Percentiles rank a stretch among this genome's conserved stretches.
These are phyloP conservation scores for Fusarium austroafricanum DNA, from an alignment of 2,329 filamentous ascomycete genomes.

Conservation along the genomic window DNA sequence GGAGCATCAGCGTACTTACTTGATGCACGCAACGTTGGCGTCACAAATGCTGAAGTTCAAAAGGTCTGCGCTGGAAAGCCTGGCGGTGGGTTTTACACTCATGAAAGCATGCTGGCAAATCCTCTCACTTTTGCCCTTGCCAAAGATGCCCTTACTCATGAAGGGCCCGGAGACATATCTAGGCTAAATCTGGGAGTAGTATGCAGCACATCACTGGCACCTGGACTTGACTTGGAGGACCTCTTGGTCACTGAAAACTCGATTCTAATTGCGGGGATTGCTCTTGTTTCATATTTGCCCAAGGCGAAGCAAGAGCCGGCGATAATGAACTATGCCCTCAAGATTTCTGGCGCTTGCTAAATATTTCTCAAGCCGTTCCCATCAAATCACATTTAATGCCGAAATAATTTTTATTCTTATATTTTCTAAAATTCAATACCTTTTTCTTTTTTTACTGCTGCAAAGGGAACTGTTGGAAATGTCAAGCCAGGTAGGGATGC, in stretches of 20 bases:
- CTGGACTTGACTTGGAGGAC: constrained; percentile 5
- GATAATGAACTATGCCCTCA: background rate
- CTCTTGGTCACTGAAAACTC: background rate
- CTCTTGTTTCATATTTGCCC: background rate
- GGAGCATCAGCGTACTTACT: constrained; percentile 8
- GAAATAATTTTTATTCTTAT: too few relatives aligned
- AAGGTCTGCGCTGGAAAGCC: background rate
- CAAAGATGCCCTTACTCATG: constrained; percentile 1
- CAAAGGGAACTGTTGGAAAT: too few relatives aligned
- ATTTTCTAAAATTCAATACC: too few relatives aligned
- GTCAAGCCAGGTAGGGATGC: too few relatives aligned
- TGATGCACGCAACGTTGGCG: background rate
- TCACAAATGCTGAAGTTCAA: constrained; percentile 7
- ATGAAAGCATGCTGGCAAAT: constrained; percentile 12
- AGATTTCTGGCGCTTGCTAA: background rate
- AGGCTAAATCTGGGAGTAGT: background rate
- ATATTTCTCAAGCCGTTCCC: background rate
- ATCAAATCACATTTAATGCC: too few relatives aligned
- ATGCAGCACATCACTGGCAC: background rate
- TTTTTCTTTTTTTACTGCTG: too few relatives aligned
- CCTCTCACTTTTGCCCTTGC: constrained; percentile 7
- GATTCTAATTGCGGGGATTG: background rate
- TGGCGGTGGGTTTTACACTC: constrained; percentile 11
- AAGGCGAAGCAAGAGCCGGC: constrained; percentile 1
- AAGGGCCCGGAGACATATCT: background rate